phyloP scores from a whole-genome alignment of 2,329 filamentous ascomycete genomes.

The Metarhizium robertsii region DNA sequence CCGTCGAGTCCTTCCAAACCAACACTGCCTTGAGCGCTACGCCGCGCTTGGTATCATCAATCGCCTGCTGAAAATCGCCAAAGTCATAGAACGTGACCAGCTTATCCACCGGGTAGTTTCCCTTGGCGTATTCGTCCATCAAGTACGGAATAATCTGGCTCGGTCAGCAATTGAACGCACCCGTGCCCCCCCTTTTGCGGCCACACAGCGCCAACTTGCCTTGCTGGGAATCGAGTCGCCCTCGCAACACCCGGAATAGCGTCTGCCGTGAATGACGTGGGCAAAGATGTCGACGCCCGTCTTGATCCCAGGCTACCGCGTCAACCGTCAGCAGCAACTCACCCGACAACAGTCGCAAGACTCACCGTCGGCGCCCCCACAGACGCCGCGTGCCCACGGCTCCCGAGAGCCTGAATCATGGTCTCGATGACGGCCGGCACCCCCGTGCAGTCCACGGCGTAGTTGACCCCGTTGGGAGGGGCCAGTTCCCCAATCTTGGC shows the following conservation, averaged over 20 bases:
- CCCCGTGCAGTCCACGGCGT: conserved; percentile 21
- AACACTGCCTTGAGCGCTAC: conserved; percentile 23
- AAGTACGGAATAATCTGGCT: conserved; percentile 1
- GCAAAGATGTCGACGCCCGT: background rate
- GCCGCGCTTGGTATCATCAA: conserved; percentile 1
- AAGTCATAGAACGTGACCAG: conserved; percentile 2
- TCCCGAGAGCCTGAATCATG: conserved; percentile 35
- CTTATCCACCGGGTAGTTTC: conserved; percentile 1
- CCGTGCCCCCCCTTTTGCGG: too few species aligned
- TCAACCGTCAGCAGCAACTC: too few species aligned
- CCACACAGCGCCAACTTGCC: background rate
- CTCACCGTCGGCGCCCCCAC: too few species aligned
- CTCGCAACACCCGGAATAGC: conserved; percentile 2
- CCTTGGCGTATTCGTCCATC: background rate
- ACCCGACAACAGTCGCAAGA: too few species aligned
- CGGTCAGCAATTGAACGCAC: background rate
- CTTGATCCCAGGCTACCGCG: background rate
- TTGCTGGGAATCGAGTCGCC: conserved; percentile 2
- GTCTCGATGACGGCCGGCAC: conserved; percentile 30
- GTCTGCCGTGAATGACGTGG: background rate
- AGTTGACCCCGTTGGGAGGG: conserved; percentile 16
- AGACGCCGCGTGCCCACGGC: background rate
- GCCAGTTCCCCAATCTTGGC: conserved; percentile 12
- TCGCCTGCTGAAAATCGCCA: background rate
- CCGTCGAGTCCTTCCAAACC: too few species aligned